phyloP scores from a whole-genome alignment of 495 filamentous ascomycete genomes.

The Xylaria scruposa region DNA sequence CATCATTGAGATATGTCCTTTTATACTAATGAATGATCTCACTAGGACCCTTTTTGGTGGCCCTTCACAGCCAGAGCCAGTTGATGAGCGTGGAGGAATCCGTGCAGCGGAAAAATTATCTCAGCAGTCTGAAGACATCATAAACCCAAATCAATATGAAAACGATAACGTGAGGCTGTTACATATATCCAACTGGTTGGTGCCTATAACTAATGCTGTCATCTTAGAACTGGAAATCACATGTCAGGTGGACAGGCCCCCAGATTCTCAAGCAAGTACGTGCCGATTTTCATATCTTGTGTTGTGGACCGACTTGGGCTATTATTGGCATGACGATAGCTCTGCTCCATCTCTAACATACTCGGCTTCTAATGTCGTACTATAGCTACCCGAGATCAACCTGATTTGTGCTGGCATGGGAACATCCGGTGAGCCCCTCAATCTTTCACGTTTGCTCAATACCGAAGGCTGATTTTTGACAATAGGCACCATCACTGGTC shows the following conservation, averaged over 20 bases:
- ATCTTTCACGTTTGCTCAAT: not conserved
- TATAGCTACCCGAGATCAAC: not conserved
- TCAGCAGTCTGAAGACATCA: not conserved
- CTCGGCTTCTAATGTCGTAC: not conserved
- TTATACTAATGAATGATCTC: not conserved
- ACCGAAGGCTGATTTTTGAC: not conserved
- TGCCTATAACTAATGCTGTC: not conserved
- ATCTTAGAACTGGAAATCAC: not conserved
- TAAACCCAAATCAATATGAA: not conserved
- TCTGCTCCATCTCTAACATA: not conserved
- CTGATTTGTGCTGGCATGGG: not conserved
- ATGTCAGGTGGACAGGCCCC: not conserved
- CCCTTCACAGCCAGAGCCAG: not conserved
- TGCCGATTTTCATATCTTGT: not conserved
- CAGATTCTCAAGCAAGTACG: not conserved
- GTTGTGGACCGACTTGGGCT: not conserved
- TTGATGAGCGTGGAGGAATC: not conserved
- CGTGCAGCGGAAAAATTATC: not conserved
- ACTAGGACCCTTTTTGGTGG: not conserved
- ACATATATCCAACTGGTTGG: not conserved
- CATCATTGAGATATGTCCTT: not conserved
- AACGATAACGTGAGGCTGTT: not conserved
- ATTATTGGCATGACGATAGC: not conserved
- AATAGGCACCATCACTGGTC: not conserved
- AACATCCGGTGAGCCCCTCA: not conserved